Percentiles rank a stretch among this genome's conserved stretches.
Conservation (phyloP, 345 rosid species). For the Citrus trifoliata region DNA sequence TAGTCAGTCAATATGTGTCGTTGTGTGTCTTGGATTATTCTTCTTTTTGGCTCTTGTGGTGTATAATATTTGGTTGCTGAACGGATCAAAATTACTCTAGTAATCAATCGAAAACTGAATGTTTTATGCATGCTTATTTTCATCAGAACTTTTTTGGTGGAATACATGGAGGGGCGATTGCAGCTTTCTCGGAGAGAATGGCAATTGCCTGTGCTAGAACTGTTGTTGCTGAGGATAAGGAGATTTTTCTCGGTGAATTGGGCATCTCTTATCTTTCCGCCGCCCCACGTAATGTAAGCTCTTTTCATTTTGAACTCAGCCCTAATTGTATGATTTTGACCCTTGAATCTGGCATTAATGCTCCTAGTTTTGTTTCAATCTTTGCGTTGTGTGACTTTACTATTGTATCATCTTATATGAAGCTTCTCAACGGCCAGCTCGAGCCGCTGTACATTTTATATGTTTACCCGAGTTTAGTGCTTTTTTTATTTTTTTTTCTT, state of each 20-base stretch:
- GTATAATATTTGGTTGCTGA: no score
- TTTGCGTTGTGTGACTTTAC: not conserved
- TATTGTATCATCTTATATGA: not conserved
- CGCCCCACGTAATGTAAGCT: constrained; percentile 34
- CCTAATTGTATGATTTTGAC: no score
- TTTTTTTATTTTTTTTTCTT: not conserved
- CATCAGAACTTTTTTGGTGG: constrained; percentile 49
- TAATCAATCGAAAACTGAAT: no score
- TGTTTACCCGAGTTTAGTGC: not conserved
- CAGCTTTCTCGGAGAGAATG: constrained; percentile 65
- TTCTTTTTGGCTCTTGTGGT: no score
- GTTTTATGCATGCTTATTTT: no score
- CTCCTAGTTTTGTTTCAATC: no score
- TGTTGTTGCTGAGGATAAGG: constrained; percentile 50
- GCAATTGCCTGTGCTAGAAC: constrained; percentile 65
- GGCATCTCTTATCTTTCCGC: constrained; percentile 62
- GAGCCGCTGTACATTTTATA: not conserved
- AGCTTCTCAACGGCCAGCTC: not conserved
- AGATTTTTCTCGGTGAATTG: constrained; percentile 67
- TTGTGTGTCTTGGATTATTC: no score
- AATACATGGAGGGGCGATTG: constrained; percentile 70
- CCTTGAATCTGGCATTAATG: no score
- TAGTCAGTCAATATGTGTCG: no score
- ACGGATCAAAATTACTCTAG: no score
- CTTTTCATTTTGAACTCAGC: not conserved